A percentile compares a stretch with the other conserved stretches of the same genome.
Conservation (phyloP, 1,284 basidiomycete genomes). For the Grifola frondosa region DNA sequence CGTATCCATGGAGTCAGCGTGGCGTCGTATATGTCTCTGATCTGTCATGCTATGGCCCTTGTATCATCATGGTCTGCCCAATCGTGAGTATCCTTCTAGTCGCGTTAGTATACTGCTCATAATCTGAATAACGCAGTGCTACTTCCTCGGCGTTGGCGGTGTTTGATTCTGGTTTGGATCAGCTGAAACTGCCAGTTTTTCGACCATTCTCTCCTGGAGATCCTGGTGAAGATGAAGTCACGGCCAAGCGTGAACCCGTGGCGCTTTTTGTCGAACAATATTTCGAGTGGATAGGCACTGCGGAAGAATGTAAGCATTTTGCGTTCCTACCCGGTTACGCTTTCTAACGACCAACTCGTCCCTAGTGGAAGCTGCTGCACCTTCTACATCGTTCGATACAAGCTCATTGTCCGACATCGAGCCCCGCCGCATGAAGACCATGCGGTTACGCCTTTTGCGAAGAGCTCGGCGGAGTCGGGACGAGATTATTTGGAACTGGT, state of each 20-base stretch:
- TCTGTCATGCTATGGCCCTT: slow-evolving; percentile 42
- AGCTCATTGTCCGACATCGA: too few species aligned
- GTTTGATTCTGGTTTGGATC: slow-evolving; percentile 62
- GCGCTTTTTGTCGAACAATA: slow-evolving; percentile 20
- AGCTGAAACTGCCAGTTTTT: slow-evolving; percentile 55
- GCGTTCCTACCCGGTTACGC: neutral
- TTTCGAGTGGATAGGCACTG: slow-evolving; percentile 19
- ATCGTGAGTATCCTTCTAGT: slow-evolving; percentile 13
- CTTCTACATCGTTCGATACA: too few species aligned
- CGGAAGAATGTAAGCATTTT: neutral
- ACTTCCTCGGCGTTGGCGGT: slow-evolving; percentile 47
- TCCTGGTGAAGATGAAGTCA: neutral
- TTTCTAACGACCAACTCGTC: neutral
- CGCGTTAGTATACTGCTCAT: neutral
- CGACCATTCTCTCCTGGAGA: slow-evolving; percentile 29
- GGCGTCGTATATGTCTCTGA: slow-evolving; percentile 48
- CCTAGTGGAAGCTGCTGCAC: too few species aligned
- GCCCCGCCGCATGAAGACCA: too few species aligned
- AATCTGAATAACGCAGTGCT: neutral
- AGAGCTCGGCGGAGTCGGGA: too few species aligned
- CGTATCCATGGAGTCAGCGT: slow-evolving; percentile 28
- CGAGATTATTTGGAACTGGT: too few species aligned
- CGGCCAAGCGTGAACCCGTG: slow-evolving; percentile 10
- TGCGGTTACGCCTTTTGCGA: too few species aligned
- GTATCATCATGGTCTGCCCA: slow-evolving; percentile 33